Evolutionary conservation across 2,329 filamentous ascomycete genomes (phyloP).

Genomic region (Talaromyces sp.): DNA sequence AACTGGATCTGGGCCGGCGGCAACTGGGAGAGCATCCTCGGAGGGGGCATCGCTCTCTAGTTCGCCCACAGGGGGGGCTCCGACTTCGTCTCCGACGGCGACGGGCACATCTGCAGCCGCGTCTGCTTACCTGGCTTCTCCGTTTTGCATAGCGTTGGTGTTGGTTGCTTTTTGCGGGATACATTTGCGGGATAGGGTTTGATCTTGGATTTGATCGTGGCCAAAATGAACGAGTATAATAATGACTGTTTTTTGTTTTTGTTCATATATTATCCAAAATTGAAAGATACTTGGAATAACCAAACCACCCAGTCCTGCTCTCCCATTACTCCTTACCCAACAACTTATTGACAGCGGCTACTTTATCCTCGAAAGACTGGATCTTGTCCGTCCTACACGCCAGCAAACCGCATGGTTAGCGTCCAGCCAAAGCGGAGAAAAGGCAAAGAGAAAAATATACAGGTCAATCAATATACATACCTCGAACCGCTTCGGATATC

Average conservation of each 20-base stretch:
- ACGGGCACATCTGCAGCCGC: neutral
- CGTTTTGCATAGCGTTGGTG: neutral
- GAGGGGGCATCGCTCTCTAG: conserved; percentile 34
- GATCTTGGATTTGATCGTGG: neutral
- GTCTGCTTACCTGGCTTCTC: neutral
- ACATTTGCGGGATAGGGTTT: neutral
- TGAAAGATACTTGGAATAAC: neutral
- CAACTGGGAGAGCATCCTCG: conserved; percentile 34
- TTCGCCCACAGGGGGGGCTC: neutral
- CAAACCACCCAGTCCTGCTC: neutral
- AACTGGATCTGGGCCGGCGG: conserved; percentile 43
- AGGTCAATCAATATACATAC: conserved; percentile 38
- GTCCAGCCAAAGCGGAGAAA: neutral
- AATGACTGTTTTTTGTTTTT: neutral
- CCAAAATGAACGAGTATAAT: neutral
- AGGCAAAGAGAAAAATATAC: neutral
- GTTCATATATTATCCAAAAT: neutral
- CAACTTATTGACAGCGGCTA: conserved; percentile 54
- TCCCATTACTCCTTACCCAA: conserved; percentile 29
- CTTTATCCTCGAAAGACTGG: conserved; percentile 76
- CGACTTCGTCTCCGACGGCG: neutral
- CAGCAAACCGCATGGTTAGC: neutral
- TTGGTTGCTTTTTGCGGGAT: conserved; percentile 1
- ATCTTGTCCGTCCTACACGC: conserved; percentile 73
- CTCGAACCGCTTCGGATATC: conserved; percentile 81